A percentile compares a stretch with the other conserved stretches of the same genome.
phyloP scores from a whole-genome alignment of 2,329 filamentous ascomycete genomes.

The Pseudopyrenochaeta lycopersici region DNA sequence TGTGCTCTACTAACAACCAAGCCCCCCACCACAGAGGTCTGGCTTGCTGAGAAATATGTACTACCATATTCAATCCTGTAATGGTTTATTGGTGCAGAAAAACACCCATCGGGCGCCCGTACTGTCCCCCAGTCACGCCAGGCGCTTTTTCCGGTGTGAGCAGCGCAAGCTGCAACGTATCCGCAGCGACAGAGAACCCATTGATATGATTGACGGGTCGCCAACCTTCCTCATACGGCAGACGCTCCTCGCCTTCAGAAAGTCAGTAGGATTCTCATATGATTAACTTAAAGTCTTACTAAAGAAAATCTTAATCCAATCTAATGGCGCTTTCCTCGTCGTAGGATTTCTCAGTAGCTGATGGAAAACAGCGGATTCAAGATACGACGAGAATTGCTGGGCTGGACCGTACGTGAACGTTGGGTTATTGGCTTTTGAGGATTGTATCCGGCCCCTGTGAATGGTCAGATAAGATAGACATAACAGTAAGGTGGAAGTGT shows the following conservation, averaged over 20 bases:
- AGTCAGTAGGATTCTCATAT: neutral
- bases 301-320: conserved; percentile 30
- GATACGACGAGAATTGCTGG: conserved; percentile 24
- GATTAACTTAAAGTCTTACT: neutral
- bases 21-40: too few species aligned
- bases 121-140: neutral
- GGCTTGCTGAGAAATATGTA: too few species aligned
- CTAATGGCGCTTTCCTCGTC: conserved; percentile 17
- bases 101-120: neutral
- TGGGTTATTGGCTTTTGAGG: conserved; percentile 17
- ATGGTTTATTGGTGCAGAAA: neutral
- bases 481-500: neutral
- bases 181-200: conserved; percentile 8
- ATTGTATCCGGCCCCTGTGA: conserved; percentile 23
- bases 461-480: neutral
- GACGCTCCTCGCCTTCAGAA: conserved; percentile 26
- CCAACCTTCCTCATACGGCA: conserved; percentile 34
- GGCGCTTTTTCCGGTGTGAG: conserved; percentile 22
- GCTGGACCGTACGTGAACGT: conserved; percentile 22
- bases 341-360: conserved; percentile 20
- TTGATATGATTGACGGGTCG: conserved; percentile 12
- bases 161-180: conserved; percentile 20
- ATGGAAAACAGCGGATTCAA: conserved; percentile 30
- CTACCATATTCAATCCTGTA: neutral
- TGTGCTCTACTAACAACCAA: too few species aligned